phyloP scores from a whole-genome alignment of 1,284 basidiomycete species.

The Rugosomyces carneus region DNA sequence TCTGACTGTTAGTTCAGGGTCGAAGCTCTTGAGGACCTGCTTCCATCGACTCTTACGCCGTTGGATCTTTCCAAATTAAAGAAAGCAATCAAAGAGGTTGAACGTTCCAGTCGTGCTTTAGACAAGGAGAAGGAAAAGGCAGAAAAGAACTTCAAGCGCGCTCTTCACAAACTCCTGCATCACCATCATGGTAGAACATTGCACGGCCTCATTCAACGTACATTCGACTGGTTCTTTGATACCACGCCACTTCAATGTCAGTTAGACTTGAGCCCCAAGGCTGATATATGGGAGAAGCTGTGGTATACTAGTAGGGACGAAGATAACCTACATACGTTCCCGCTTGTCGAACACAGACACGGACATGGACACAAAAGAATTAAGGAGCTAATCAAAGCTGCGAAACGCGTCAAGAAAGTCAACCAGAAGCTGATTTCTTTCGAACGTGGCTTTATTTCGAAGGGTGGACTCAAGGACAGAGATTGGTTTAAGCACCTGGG shows the following conservation, averaged over 20 bases:
- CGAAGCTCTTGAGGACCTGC: slow-evolving; percentile 32
- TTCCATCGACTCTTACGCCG: slow-evolving; percentile 17
- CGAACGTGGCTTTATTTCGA: slow-evolving; percentile 81
- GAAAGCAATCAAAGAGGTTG: slow-evolving; percentile 44
- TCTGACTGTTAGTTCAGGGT: slow-evolving; percentile 33
- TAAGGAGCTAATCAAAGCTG: slow-evolving; percentile 50
- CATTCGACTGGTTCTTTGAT: slow-evolving; percentile 28
- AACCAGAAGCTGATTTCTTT: slow-evolving; percentile 74
- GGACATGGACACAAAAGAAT: slow-evolving; percentile 21
- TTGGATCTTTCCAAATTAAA: slow-evolving; percentile 45
- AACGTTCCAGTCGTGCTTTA: slow-evolving; percentile 45
- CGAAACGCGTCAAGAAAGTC: slow-evolving; percentile 53
- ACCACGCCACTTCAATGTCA: slow-evolving; percentile 20
- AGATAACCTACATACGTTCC: slow-evolving; percentile 1
- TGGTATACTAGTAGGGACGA: slow-evolving; percentile 21
- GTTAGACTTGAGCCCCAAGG: slow-evolving; percentile 8
- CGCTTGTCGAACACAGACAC: background rate
- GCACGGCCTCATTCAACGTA: slow-evolving; percentile 14
- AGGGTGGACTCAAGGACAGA: slow-evolving; percentile 68
- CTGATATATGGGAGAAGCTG: slow-evolving; percentile 26
- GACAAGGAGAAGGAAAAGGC: slow-evolving; percentile 48
- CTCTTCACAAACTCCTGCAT: slow-evolving; percentile 31
- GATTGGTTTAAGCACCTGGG: slow-evolving; percentile 84
- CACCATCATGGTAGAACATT: slow-evolving; percentile 17
- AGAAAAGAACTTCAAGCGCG: slow-evolving; percentile 35